Base-by-base conservation (phyloP, 441 rosid genomes). In the Bruguiera hainesii region DNA sequence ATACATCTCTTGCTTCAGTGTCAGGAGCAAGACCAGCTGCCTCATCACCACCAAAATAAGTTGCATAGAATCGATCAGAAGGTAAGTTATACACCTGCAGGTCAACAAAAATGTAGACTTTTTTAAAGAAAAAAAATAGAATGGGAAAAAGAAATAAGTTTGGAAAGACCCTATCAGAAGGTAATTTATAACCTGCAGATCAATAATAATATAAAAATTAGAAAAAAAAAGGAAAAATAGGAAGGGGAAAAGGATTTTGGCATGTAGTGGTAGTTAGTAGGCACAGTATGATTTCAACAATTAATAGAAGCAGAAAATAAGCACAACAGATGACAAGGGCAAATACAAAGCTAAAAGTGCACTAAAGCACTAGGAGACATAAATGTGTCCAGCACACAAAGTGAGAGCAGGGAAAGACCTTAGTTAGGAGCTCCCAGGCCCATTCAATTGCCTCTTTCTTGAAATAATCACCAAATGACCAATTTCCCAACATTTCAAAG, bases 391-490 rank as follows among this genome's bases (percentile, higher is more conserved):
- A 11, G 48, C 48, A 42, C 48, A 42, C 18, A 42, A 42, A 31
- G 35, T 8, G 18, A 29, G 1, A 56, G 4, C 10, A 37, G 25
- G 16, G 19, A 42, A 25, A 61, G 70, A 84, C 98, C 96, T 80
- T 73, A 4, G 95, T 92, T 30, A 95, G 85, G 46, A 95, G 89
- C 75, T 95, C 99, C 97, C 98, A 94, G 57, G 96, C 97, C 98
- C 97, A 94, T 63, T 76, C 89, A 56, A 89, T 94, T 5, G 98
- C 97, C 68, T 94, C 96, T 57, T 77, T 78, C 88, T 95, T 95
- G 71, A 90, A 95, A 81, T 95, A 95, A 77, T 89, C 96, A 46
- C 99, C 99, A 68, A 94, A 91, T 1, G 99, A 91, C 99, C 99
- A 92, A 74, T 92, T 92, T 18, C 99, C 99, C 35, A 95, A 85